phyloP scores from a whole-genome alignment of 2,329 filamentous ascomycete genomes.

The Claviceps humidiphila region DNA sequence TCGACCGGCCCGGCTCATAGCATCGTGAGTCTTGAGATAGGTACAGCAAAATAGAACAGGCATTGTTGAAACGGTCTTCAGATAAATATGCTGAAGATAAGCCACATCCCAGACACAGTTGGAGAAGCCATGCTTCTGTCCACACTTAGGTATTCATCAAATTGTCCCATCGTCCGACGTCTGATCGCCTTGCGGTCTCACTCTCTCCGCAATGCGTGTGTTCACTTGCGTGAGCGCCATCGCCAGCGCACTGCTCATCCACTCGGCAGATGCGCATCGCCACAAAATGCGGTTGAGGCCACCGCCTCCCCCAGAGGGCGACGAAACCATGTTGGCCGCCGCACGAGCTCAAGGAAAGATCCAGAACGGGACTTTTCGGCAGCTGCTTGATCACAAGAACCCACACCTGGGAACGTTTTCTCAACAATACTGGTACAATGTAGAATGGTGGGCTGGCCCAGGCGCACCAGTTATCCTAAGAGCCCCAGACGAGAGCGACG shows the following conservation, averaged over 20 bases:
- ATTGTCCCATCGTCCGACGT: too few species aligned
- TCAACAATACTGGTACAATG: slow-evolving; percentile 70
- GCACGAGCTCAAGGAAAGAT: neutral
- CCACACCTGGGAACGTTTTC: slow-evolving; percentile 45
- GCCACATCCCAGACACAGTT: too few species aligned
- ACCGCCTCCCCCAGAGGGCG: too few species aligned
- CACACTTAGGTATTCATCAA: too few species aligned
- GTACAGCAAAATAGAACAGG: too few species aligned
- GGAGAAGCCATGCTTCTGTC: too few species aligned
- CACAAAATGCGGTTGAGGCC: too few species aligned
- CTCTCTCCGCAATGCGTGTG: neutral
- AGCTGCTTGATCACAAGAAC: slow-evolving; percentile 44
- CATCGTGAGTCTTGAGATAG: too few species aligned
- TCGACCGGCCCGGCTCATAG: too few species aligned
- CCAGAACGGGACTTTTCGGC: slow-evolving; percentile 26
- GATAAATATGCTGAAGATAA: too few species aligned
- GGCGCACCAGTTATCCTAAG: slow-evolving; percentile 66
- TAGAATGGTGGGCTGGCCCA: slow-evolving; percentile 55
- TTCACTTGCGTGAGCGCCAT: neutral
- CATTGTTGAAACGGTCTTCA: too few species aligned
- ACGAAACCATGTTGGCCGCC: neutral
- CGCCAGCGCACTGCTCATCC: neutral
- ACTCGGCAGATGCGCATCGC: neutral
- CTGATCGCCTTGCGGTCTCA: too few species aligned
- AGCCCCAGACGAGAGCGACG: slow-evolving; percentile 51